Evolutionary conservation across 2,329 filamentous ascomycete species (phyloP), one percentile per base, ranked within the genome.

Genomic region (Harringtonia lauricola): DNA sequence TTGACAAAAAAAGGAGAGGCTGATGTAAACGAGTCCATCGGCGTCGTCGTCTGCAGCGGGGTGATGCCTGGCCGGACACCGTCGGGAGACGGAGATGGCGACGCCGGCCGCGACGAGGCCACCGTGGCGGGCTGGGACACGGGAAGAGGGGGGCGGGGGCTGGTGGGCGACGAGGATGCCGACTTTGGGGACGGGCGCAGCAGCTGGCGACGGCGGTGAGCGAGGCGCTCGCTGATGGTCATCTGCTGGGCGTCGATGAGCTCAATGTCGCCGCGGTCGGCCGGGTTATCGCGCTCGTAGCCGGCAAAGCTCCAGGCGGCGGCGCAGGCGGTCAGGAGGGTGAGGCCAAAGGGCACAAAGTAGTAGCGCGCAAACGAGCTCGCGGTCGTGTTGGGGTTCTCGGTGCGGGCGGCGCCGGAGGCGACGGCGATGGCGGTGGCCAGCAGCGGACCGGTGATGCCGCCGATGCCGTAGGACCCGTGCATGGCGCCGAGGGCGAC

Each of bases 351-450:
- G 0, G 74, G 71, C 21, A 94, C 63, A 35, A 82, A 61, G 57
- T 89, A 94, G 65, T 84, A 92, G 17, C 75, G 69, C 36, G 76
- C 43, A 39, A 43, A 51, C 13, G 36, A 42, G 13, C 42, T n/a
- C 21, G 50, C 44, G 10, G 45, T 18, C 30, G 33, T 44, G 36
- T 38, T 39, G 35, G 30, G 37, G 10, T 36, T 19, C 17, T 46
- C 26, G 13, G 39, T 13, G 26, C n/a, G n/a, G n/a, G 38, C 51
- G 0, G 75, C 59, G 4, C 71, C 70, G 2, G 66, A 65, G 12
- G 66, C 60, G 0, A 82, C 79, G 2, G 81, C 81, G 53, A 94
- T 70, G 0, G 78, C 71, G 0, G 86, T 94, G 2, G 86, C 86
- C 14, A 86, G 74, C 8, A 94, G 68, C 0, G 86, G 86, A 0